Conservation (phyloP, 2,329 filamentous ascomycete species). For the Aphanoascus verrucosus region DNA sequence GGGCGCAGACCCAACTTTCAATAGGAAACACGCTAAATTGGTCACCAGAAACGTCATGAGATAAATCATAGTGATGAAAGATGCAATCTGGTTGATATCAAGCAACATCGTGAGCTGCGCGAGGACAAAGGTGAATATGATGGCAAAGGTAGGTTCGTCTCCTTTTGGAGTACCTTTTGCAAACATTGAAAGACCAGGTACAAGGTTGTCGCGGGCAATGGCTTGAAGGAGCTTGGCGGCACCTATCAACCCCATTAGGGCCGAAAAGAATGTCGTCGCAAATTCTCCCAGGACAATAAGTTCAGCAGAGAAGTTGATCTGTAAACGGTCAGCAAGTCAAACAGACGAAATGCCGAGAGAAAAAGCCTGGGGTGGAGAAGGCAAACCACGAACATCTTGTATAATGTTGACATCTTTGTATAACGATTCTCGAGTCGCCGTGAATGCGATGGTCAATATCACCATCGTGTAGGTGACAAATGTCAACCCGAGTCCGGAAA, state of each 20-base stretch:
- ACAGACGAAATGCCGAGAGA: no score
- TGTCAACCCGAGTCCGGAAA: constrained; percentile 65
- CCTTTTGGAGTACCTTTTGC: constrained; percentile 58
- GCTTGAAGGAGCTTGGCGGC: constrained; percentile 78
- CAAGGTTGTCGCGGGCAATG: constrained; percentile 63
- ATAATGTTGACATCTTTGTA: constrained; percentile 68
- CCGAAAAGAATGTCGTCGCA: constrained; percentile 72
- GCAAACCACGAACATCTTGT: constrained; percentile 45
- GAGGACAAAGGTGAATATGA: constrained; percentile 62
- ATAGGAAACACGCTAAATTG: constrained; percentile 74
- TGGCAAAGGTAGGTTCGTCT: constrained; percentile 67
- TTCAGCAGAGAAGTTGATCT: constrained; percentile 63
- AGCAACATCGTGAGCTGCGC: constrained; percentile 72
- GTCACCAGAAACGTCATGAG: constrained; percentile 87
- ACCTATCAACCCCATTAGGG: constrained; percentile 76
- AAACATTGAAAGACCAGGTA: constrained; percentile 66
- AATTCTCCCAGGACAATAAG: constrained; percentile 73
- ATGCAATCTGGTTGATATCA: constrained; percentile 79
- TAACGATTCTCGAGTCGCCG: constrained; percentile 62
- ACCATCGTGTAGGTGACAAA: constrained; percentile 67
- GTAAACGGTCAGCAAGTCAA: neutral
- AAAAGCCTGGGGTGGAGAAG: neutral
- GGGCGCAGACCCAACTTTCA: constrained; percentile 77
- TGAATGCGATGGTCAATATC: constrained; percentile 66
- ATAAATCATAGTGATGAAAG: constrained; percentile 82